Conservation (phyloP, 2,329 filamentous ascomycete species). For the Aspergillus thermomutatus region DNA sequence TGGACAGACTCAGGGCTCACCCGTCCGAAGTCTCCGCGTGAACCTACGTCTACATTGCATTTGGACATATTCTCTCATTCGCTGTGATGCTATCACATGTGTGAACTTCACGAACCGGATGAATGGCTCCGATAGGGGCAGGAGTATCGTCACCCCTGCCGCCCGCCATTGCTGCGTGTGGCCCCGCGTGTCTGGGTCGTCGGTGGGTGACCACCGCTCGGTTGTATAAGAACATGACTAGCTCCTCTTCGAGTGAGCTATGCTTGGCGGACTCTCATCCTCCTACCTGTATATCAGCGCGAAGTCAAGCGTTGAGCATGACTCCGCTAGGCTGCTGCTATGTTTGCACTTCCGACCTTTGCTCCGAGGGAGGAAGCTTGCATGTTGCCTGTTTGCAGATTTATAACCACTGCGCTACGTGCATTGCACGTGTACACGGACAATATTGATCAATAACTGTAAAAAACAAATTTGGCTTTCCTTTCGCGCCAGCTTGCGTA, state of each 20-base stretch:
- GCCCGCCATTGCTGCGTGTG: background rate
- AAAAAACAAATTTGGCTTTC: background rate
- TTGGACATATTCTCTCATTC: background rate
- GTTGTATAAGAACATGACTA: background rate
- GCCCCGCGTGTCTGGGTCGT: background rate
- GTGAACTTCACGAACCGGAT: background rate
- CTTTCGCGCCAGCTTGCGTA: background rate
- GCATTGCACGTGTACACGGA: background rate
- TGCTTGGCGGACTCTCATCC: background rate
- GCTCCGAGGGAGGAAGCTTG: background rate
- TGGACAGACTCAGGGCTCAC: constrained; percentile 61
- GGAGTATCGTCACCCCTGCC: background rate
- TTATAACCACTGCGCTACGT: background rate
- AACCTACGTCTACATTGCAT: background rate
- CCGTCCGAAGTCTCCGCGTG: constrained; percentile 25
- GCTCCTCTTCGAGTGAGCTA: background rate
- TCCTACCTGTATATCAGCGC: background rate
- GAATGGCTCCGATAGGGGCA: background rate
- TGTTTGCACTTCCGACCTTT: background rate
- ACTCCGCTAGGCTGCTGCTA: background rate
- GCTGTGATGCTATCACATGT: background rate
- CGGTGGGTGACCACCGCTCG: background rate
- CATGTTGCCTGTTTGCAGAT: background rate
- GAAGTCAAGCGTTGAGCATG: background rate
- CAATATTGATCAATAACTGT: background rate